Conservation (phyloP, 768 basidiomycete species). For the Suillus hirtellus region DNA sequence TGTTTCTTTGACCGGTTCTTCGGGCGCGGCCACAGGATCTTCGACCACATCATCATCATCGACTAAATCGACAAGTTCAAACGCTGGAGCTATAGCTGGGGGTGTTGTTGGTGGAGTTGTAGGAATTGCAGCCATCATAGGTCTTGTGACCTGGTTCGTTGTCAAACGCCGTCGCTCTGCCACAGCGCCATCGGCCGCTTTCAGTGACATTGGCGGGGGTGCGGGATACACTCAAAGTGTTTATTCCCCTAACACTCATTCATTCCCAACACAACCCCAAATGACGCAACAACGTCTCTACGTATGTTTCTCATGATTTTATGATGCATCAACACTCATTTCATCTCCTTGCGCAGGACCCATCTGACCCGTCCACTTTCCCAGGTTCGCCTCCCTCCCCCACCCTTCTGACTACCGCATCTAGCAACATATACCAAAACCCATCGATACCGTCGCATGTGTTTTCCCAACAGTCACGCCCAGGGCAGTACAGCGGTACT, state of each 20-base stretch:
- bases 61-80: slow-evolving; percentile 16
- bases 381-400: slow-evolving; percentile 28
- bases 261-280: slow-evolving; percentile 15
- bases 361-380: slow-evolving; percentile 40
- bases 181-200: slow-evolving; percentile 21
- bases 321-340: neutral
- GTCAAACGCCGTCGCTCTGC: slow-evolving; percentile 30
- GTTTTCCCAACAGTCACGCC: slow-evolving; percentile 14
- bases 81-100: slow-evolving; percentile 59
- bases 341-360: slow-evolving; percentile 28
- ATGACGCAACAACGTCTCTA: slow-evolving; percentile 31
- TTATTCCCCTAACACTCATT: slow-evolving; percentile 14
- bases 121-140: slow-evolving; percentile 44
- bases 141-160: slow-evolving; percentile 40
- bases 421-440: slow-evolving; percentile 10
- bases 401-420: slow-evolving; percentile 14
- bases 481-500: slow-evolving; percentile 24
- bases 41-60: slow-evolving; percentile 11
- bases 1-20: slow-evolving; percentile 19
- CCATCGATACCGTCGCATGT: slow-evolving; percentile 14
- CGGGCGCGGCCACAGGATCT: slow-evolving; percentile 14
- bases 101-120: slow-evolving; percentile 66
- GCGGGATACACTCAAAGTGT: slow-evolving; percentile 10
- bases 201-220: neutral
- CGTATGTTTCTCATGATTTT: slow-evolving; percentile 21